Evolutionary conservation across 2,329 filamentous ascomycete species (phyloP), one percentile per base, ranked within the genome.

Genomic region (Fusarium camptoceras): DNA sequence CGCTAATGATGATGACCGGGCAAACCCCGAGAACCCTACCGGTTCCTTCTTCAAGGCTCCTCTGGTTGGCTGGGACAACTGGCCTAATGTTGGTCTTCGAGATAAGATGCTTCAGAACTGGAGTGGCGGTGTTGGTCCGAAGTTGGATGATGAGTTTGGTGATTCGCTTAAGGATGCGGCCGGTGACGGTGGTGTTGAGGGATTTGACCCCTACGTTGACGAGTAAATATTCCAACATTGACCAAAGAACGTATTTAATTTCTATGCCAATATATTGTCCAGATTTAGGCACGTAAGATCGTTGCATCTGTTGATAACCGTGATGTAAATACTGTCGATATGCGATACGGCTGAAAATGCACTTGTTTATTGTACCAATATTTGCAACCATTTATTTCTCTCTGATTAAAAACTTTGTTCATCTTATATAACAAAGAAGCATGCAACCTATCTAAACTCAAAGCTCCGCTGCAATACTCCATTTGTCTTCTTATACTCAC

Each of bases 11-110:
- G 73, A 70, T 39, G 76, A 78, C 42, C 63, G 55, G 15, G 56
- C 53, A 18, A 55, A 69, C 16, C 72, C 73, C 5, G 76, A 77
- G 66, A 78, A 78, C 66, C 71, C 62, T 9, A 66, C 63, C 5
- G 72, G 74, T 3, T 49, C 53, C 4, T 78, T 74, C 64, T 76
- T 73, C 60, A 63, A 59, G 28, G 69, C 70, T 25, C 72, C 73
- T 14, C 71, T 78, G 6, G 64, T 78, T 22, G 73, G 76, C 18
- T 78, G 76, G 76, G 57, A 77, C 44, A 70, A 54, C 57, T 78
- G 76, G 76, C 76, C 76, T 3, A 60, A 60, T 20, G 61, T 57
- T 22, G 70, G 51, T 3, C 67, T 78, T 12, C 64, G 70, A 10
- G 63, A 75, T 30, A 75, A 67, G 50, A 72, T 78, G 71, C 70